phyloP scores from a whole-genome alignment of 495 filamentous ascomycete genomes.

The Penicillium simplicissimum region DNA sequence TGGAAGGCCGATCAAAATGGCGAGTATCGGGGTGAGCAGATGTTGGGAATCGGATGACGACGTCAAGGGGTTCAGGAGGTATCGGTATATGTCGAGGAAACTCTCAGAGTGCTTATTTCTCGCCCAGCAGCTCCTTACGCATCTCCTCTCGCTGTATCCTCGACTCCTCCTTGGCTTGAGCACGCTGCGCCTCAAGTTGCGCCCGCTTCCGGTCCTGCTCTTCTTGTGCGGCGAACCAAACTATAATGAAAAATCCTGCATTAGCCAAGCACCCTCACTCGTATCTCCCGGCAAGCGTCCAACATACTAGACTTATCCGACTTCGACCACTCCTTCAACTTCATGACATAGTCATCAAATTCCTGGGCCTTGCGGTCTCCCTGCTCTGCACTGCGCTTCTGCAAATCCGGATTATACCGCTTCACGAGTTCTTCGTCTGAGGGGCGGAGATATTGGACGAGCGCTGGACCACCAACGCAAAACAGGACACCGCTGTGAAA shows the following conservation, averaged over 20 bases:
- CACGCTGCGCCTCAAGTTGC: slow-evolving; percentile 48
- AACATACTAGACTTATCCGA: slow-evolving; percentile 79
- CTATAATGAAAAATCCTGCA: slow-evolving; percentile 39
- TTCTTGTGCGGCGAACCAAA: slow-evolving; percentile 74
- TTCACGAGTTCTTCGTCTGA: slow-evolving; percentile 91
- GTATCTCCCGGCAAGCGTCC: background rate
- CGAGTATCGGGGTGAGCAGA: background rate
- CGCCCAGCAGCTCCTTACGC: slow-evolving; percentile 50
- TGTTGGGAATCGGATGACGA: background rate
- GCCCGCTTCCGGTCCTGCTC: slow-evolving; percentile 53
- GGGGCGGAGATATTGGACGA: slow-evolving; percentile 78
- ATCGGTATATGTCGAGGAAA: background rate
- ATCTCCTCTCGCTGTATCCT: slow-evolving; percentile 56
- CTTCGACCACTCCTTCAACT: slow-evolving; percentile 86
- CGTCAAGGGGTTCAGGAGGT: background rate
- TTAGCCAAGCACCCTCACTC: background rate
- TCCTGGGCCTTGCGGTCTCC: slow-evolving; percentile 74
- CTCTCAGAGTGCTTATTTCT: slow-evolving; percentile 28
- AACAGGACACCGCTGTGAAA: slow-evolving; percentile 61
- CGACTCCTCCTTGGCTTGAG: slow-evolving; percentile 51
- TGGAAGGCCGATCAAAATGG: background rate
- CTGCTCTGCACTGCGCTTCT: slow-evolving; percentile 75
- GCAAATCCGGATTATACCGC: slow-evolving; percentile 90
- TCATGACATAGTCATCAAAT: slow-evolving; percentile 80
- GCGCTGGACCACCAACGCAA: slow-evolving; percentile 79